These are phyloP conservation scores for Emergomyces pasteurianus DNA, from an alignment of 2,329 filamentous ascomycete species.

Conservation along the genomic window DNA sequence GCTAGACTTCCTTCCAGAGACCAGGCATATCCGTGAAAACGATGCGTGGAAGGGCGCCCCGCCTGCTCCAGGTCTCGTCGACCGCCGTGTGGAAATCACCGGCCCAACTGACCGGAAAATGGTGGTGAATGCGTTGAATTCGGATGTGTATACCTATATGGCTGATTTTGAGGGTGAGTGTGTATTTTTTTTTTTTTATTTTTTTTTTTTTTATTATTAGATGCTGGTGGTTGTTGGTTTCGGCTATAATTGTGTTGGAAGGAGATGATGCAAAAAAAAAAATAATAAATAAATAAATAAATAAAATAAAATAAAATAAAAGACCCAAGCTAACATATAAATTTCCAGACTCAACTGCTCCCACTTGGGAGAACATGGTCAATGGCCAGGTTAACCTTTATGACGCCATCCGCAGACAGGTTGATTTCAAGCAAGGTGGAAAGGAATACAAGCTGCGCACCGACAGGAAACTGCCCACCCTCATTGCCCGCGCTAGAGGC, in stretches of 20 bases:
- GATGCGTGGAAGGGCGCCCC: conserved; percentile 85
- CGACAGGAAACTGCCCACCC: conserved; percentile 72
- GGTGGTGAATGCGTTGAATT: conserved; percentile 94
- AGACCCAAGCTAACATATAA: not conserved
- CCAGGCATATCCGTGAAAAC: conserved; percentile 87
- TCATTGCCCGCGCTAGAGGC: conserved; percentile 87
- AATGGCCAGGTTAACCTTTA: conserved; percentile 96
- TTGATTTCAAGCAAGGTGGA: conserved; percentile 89
- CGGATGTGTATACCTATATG: conserved; percentile 98
- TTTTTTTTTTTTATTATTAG: not conserved
- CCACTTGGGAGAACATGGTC: conserved; percentile 99
- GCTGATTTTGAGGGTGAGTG: conserved; percentile 93
- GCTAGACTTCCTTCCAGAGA: conserved; percentile 92
- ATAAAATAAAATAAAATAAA: not conserved
- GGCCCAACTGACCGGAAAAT: conserved; percentile 97
- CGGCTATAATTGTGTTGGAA: too few species aligned
- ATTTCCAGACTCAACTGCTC: conserved; percentile 70
- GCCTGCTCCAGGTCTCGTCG: conserved; percentile 82
- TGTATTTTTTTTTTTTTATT: conserved; percentile 8
- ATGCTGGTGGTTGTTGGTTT: not conserved
- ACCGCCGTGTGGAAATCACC: conserved; percentile 92
- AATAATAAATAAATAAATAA: too few species aligned
- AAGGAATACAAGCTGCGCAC: conserved; percentile 98
- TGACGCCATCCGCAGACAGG: conserved; percentile 83
- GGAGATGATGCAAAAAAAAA: too few species aligned